Percentiles rank a stretch among this genome's conserved stretches.
These are phyloP conservation scores for Penstemon eatonii DNA, from an alignment of 257 asterid genomes.

Conservation along the genomic window DNA sequence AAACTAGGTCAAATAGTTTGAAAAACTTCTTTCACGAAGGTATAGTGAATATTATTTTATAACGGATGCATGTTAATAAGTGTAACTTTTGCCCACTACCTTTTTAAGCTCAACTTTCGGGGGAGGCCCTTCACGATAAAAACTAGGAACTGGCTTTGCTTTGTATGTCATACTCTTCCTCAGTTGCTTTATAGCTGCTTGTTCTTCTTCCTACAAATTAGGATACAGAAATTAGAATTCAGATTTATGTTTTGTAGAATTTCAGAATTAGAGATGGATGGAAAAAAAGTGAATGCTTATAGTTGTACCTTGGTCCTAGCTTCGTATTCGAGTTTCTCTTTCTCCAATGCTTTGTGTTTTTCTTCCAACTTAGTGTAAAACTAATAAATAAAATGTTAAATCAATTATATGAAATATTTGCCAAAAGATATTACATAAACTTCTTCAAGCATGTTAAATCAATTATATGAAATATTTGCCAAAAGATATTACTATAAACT, in stretches of 20 bases:
- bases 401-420: constrained; percentile 3
- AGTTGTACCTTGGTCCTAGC: constrained; percentile 64
- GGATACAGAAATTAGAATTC: constrained; percentile 13
- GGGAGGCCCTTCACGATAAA: constrained; percentile 87
- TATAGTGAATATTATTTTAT: too few relatives aligned
- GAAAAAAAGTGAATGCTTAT: neutral
- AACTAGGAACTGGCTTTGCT: constrained; percentile 93
- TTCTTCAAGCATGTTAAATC: constrained; percentile 12
- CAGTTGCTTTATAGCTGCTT: constrained; percentile 68
- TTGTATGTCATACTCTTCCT: constrained; percentile 74
- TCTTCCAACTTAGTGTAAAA: constrained; percentile 76
- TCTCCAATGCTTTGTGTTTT: constrained; percentile 85
- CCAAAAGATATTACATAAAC: constrained; percentile 6
- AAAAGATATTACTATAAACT: constrained; percentile 10
- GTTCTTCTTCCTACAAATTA: constrained; percentile 76
- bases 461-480: constrained; percentile 5
- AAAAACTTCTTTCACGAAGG: neutral
- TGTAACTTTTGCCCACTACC: constrained; percentile 37
- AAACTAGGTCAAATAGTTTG: constrained; percentile 14
- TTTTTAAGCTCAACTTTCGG: constrained; percentile 79
- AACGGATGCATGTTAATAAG: too few relatives aligned
- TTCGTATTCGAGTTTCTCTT: constrained; percentile 65
- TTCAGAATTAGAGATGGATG: neutral
- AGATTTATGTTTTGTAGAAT: constrained; percentile 5
- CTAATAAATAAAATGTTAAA: constrained; percentile 32